These are phyloP conservation scores for Hanseniaspora meyeri DNA, from an alignment of 805 yeast genomes.

Conservation along the genomic window DNA sequence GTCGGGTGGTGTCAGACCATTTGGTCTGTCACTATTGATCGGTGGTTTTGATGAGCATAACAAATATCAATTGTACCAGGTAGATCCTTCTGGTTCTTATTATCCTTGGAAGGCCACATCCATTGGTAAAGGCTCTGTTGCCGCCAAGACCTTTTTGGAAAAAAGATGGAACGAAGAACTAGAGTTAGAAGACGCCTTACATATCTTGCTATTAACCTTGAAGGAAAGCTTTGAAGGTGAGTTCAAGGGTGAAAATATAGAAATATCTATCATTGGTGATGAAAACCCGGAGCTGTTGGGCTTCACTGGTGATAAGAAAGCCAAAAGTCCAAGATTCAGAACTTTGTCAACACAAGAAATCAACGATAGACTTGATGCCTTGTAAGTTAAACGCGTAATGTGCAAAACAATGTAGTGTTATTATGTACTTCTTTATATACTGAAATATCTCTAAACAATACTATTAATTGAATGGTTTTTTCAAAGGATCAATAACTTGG, in stretches of 20 bases:
- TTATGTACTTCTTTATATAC: background rate
- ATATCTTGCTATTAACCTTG: conserved; percentile 83
- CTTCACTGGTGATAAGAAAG: conserved; percentile 63
- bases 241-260: conserved; percentile 91
- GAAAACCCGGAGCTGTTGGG: conserved; percentile 75
- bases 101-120: conserved; percentile 99
- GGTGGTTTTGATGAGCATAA: conserved; percentile 83
- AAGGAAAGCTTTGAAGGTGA: conserved; percentile 98
- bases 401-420: too few relatives aligned
- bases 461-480: conserved; percentile 58
- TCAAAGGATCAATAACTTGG: conserved; percentile 78
- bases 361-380: conserved; percentile 86
- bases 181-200: conserved; percentile 96
- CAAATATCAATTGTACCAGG: conserved; percentile 77
- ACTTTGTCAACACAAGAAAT: conserved; percentile 80
- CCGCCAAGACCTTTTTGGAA: conserved; percentile 95
- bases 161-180: conserved; percentile 97
- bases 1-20: conserved; percentile 98
- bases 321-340: conserved; percentile 81
- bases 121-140: conserved; percentile 86
- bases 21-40: conserved; percentile 83
- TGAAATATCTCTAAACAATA: background rate
- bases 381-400: conserved; percentile 31
- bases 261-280: conserved; percentile 74
- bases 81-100: conserved; percentile 94